Evolutionary conservation across 116 monocot species (phyloP).

Genomic region (Cymodocea nodosa): DNA sequence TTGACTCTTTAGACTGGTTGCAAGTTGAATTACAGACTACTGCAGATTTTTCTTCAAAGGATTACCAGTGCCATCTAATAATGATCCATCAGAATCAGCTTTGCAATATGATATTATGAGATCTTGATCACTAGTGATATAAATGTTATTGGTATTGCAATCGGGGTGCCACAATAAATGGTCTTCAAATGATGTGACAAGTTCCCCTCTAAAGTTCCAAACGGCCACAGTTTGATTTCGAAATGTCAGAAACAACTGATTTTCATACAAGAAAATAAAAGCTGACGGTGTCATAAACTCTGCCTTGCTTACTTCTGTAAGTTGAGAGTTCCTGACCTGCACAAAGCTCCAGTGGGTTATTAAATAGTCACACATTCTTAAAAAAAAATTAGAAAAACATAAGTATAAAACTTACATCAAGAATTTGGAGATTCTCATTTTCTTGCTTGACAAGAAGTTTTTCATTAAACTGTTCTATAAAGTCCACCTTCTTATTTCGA

Average conservation of each 20-base stretch:
- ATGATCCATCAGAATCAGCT: conserved; percentile 40
- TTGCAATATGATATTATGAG: conserved; percentile 83
- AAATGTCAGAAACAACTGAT: conserved; percentile 74
- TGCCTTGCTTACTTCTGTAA: conserved; percentile 62
- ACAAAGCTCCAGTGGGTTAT: neutral
- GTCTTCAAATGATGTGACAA: conserved; percentile 81
- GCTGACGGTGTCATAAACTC: conserved; percentile 81
- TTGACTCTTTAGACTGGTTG: too few species aligned
- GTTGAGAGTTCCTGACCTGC: conserved; percentile 44
- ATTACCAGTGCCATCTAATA: conserved; percentile 26
- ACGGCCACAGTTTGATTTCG: conserved; percentile 62
- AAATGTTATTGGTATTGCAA: conserved; percentile 83
- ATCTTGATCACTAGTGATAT: conserved; percentile 77
- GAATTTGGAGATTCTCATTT: conserved; percentile 70
- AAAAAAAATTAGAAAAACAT: neutral
- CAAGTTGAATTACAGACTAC: too few species aligned
- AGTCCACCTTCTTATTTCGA: conserved; percentile 71
- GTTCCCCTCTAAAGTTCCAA: conserved; percentile 78
- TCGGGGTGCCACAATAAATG: conserved; percentile 81
- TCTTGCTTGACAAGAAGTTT: conserved; percentile 89
- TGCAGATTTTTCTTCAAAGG: neutral
- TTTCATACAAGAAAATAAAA: conserved; percentile 79
- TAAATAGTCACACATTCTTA: neutral
- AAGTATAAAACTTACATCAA: conserved; percentile 37
- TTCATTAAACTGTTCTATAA: conserved; percentile 82